phyloP scores from a whole-genome alignment of 2,329 filamentous ascomycete genomes.

The Trichoderma lentiforme region DNA sequence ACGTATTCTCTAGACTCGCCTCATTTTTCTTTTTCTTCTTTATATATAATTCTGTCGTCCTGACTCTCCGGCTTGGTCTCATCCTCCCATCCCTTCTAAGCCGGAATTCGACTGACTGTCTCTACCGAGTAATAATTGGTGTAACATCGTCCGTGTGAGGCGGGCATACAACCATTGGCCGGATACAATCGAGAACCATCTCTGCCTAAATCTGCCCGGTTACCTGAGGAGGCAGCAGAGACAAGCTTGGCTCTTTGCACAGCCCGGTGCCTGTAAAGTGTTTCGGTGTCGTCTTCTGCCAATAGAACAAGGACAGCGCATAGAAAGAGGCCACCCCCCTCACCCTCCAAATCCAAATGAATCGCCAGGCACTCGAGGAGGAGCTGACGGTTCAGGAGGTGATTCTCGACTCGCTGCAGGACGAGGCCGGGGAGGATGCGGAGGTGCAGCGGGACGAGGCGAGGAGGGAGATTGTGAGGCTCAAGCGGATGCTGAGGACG shows the following conservation, averaged over 20 bases:
- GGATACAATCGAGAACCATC: neutral
- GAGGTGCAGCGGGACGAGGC: slow-evolving; percentile 31
- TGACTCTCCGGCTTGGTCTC: neutral
- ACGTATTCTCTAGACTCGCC: neutral
- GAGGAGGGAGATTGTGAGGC: slow-evolving; percentile 27
- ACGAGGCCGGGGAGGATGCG: slow-evolving; percentile 27
- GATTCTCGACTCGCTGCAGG: slow-evolving; percentile 41
- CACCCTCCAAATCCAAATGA: slow-evolving; percentile 3
- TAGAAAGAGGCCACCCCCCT: neutral
- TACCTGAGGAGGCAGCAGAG: neutral
- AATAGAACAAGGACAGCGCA: slow-evolving; percentile 11
- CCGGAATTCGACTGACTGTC: neutral
- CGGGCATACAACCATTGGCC: neutral
- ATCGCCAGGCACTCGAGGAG: slow-evolving; percentile 33
- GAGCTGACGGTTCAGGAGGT: slow-evolving; percentile 43
- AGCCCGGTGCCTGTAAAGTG: neutral
- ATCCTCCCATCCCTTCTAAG: neutral
- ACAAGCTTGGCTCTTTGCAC: neutral
- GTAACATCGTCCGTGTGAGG: neutral
- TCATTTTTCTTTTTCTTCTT: neutral
- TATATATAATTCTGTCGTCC: neutral
- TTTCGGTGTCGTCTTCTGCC: neutral
- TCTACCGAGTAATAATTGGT: neutral
- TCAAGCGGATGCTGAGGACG: slow-evolving; percentile 32
- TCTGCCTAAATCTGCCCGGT: neutral